A percentile compares a stretch with the other conserved stretches of the same genome.
Conservation (phyloP, 306 rosid genomes). For the Cucurbita ficifolia region DNA sequence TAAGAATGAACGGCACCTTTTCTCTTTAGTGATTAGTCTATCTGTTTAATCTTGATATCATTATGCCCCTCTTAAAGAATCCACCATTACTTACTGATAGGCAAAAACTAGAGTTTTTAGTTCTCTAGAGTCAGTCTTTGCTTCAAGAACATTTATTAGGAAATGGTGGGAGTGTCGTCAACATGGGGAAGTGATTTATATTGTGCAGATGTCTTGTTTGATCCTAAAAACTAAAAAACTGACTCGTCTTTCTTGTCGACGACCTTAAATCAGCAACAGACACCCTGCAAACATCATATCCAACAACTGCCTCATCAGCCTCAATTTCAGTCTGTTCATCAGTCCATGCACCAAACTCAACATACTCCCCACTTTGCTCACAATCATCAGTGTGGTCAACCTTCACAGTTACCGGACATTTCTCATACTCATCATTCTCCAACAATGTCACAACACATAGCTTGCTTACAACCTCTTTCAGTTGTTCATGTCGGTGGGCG, state of each 20-base stretch:
- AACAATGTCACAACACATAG: slow-evolving; percentile 67
- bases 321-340: slow-evolving; percentile 64
- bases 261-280: slow-evolving; percentile 62
- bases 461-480: slow-evolving; percentile 58
- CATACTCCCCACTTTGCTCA: slow-evolving; percentile 60
- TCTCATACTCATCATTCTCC: slow-evolving; percentile 71
- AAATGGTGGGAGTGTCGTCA: neutral
- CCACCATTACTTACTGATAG: neutral
- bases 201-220: neutral
- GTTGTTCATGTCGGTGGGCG: slow-evolving; percentile 74
- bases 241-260: slow-evolving; percentile 6
- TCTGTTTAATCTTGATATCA: neutral
- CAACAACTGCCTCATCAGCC: slow-evolving; percentile 63
- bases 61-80: neutral
- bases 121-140: neutral
- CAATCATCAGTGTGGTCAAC: slow-evolving; percentile 53
- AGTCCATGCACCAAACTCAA: slow-evolving; percentile 61
- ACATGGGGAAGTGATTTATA: neutral
- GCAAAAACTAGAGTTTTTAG: neutral
- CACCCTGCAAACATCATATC: slow-evolving; percentile 53
- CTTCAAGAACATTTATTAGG: neutral
- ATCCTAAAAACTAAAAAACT: neutral
- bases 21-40: neutral
- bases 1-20: slow-evolving; percentile 12
- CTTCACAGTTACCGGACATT: slow-evolving; percentile 65